Percentiles rank a stretch among this genome's conserved stretches.
These are phyloP conservation scores for Pulveroboletus sp. DNA, from an alignment of 1,284 basidiomycete genomes.

Conservation along the genomic window DNA sequence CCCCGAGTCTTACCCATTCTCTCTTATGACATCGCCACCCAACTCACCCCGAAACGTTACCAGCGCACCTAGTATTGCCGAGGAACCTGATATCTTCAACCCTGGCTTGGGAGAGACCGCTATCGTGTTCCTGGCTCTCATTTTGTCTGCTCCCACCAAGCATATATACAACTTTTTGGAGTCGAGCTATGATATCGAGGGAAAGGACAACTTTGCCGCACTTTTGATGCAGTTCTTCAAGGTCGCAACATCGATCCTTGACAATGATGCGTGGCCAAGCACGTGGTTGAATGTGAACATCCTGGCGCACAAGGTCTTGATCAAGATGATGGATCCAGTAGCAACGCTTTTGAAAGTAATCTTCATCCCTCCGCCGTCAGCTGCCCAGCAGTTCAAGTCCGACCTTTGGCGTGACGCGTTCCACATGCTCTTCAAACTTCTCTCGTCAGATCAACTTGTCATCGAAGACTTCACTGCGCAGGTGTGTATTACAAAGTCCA, in stretches of 20 bases:
- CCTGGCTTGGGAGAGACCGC: slow-evolving; percentile 86
- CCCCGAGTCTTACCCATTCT: slow-evolving; percentile 92
- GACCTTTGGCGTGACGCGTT: slow-evolving; percentile 84
- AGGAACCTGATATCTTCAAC: slow-evolving; percentile 62
- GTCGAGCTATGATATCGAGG: slow-evolving; percentile 82
- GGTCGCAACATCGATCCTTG: slow-evolving; percentile 80
- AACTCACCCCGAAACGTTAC: slow-evolving; percentile 50
- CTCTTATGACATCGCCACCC: slow-evolving; percentile 72
- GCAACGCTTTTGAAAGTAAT: slow-evolving; percentile 75
- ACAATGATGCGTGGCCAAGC: slow-evolving; percentile 87
- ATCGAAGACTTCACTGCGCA: slow-evolving; percentile 95
- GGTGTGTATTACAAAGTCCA: slow-evolving; percentile 44
- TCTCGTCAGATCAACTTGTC: slow-evolving; percentile 88
- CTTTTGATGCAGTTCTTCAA: slow-evolving; percentile 82
- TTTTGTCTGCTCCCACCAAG: slow-evolving; percentile 78
- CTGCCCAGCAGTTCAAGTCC: slow-evolving; percentile 71
- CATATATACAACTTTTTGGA: slow-evolving; percentile 82
- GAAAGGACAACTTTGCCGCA: slow-evolving; percentile 71
- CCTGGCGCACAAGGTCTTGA: slow-evolving; percentile 83
- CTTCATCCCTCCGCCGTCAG: slow-evolving; percentile 75
- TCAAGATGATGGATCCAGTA: slow-evolving; percentile 87
- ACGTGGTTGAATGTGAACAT: slow-evolving; percentile 94
- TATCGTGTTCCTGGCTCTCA: slow-evolving; percentile 81
- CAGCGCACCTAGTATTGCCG: slow-evolving; percentile 42
- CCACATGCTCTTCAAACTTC: slow-evolving; percentile 78